These are phyloP conservation scores for Mimosa bimucronata DNA, from an alignment of 306 rosid genomes.

Conservation along the genomic window DNA sequence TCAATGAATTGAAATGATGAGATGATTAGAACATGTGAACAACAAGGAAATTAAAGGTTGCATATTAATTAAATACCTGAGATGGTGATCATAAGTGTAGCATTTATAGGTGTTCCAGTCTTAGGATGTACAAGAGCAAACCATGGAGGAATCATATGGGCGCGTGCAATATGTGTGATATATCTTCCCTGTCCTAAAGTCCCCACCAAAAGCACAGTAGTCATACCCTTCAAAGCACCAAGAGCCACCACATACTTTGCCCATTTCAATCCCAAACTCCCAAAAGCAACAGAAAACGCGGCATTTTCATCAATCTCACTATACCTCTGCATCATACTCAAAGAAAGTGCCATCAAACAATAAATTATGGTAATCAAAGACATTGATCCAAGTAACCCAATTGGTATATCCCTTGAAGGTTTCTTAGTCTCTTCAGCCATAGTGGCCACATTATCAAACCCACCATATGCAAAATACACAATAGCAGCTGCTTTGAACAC, in stretches of 20 bases:
- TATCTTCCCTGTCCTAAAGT: conserved; percentile 64
- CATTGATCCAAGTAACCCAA: conserved; percentile 77
- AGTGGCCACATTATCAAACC: conserved; percentile 68
- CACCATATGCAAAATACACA: conserved; percentile 78
- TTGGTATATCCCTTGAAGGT: conserved; percentile 71
- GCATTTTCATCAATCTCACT: conserved; percentile 60
- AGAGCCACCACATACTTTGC: conserved; percentile 76
- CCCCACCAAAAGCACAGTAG: conserved; percentile 72
- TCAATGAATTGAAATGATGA: background rate
- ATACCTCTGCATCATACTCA: conserved; percentile 82
- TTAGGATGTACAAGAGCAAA: conserved; percentile 81
- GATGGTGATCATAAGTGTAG: conserved; percentile 62
- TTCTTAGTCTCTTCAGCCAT: conserved; percentile 84
- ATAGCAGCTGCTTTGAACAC: conserved; percentile 73
- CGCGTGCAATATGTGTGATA: conserved; percentile 75
- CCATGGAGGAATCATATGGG: conserved; percentile 85
- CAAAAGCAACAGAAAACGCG: conserved; percentile 70
- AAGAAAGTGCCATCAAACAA: conserved; percentile 72
- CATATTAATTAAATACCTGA: conserved; percentile 22
- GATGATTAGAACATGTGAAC: background rate
- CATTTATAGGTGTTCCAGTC: conserved; percentile 80
- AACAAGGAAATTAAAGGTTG: background rate
- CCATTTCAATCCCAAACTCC: conserved; percentile 77
- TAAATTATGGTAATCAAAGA: conserved; percentile 64
- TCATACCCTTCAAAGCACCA: conserved; percentile 79